Conservation (phyloP, 2,329 filamentous ascomycete species). For the Tolypocladium tropicale region DNA sequence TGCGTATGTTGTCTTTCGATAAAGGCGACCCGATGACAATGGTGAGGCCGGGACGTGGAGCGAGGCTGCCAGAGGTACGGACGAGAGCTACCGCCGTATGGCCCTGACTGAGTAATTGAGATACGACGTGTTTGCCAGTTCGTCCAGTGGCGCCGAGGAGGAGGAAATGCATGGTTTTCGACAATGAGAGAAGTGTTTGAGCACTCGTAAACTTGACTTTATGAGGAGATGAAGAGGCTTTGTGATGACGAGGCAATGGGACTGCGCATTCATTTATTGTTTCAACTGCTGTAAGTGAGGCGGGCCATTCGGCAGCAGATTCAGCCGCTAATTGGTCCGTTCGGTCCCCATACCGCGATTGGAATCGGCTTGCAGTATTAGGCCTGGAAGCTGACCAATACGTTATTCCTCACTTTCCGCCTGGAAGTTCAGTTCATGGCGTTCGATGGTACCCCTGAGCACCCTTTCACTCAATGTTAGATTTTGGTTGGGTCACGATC, state of each 20-base stretch:
- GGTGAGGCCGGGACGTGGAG: constrained; percentile 15
- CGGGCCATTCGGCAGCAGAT: too few species aligned
- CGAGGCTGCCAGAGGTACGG: constrained; percentile 14
- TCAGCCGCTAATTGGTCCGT: background rate
- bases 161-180: constrained; percentile 25
- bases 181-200: background rate
- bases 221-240: background rate
- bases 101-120: constrained; percentile 24
- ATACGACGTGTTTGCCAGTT: constrained; percentile 30
- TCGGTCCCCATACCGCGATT: background rate
- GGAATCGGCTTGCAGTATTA: background rate
- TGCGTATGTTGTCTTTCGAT: constrained; percentile 20
- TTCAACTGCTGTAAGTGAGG: too few species aligned
- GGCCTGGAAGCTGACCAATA: too few species aligned
- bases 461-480: too few species aligned
- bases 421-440: too few species aligned
- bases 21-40: constrained; percentile 23
- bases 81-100: constrained; percentile 29
- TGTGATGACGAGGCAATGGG: background rate
- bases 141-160: constrained; percentile 33
- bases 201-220: background rate
- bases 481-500: too few species aligned
- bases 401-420: too few species aligned
- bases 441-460: too few species aligned
- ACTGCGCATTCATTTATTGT: background rate